phyloP scores from a whole-genome alignment of 2,329 filamentous ascomycete genomes.

The Paecilomyces variotii region DNA sequence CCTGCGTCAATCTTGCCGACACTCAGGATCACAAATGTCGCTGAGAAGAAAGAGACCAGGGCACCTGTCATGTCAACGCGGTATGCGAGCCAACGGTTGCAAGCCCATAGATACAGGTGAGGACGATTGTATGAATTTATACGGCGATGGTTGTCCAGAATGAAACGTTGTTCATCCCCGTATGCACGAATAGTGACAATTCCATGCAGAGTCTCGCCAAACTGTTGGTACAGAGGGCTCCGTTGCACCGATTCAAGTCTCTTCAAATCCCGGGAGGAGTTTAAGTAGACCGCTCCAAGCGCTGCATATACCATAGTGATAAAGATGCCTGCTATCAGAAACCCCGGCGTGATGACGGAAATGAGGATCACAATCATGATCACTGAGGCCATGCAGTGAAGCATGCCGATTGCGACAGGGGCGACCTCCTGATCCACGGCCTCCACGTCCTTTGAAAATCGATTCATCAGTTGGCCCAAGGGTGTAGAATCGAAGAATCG shows the following conservation, averaged over 20 bases:
- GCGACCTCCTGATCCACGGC: constrained; percentile 93
- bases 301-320: constrained; percentile 77
- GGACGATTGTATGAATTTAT: constrained; percentile 89
- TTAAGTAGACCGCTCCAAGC: constrained; percentile 80
- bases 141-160: constrained; percentile 77
- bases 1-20: constrained; percentile 80
- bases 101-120: constrained; percentile 93
- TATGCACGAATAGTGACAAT: constrained; percentile 97
- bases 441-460: constrained; percentile 96
- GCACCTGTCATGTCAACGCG: constrained; percentile 86
- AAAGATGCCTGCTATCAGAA: constrained; percentile 77
- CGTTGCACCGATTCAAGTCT: constrained; percentile 87
- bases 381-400: constrained; percentile 60
- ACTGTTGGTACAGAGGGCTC: constrained; percentile 94
- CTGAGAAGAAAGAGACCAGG: constrained; percentile 86
- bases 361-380: constrained; percentile 84
- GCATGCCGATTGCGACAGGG: constrained; percentile 71
- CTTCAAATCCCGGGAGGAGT: constrained; percentile 90
- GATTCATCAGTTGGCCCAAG: constrained; percentile 92
- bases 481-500: constrained; percentile 97
- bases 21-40: constrained; percentile 79
- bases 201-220: constrained; percentile 87
- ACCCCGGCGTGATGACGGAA: constrained; percentile 78
- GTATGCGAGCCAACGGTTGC: constrained; percentile 93
- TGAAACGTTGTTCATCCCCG: constrained; percentile 86